phyloP scores from a whole-genome alignment of 208 protist genomes.

The Wallacemonas sp. region DNA sequence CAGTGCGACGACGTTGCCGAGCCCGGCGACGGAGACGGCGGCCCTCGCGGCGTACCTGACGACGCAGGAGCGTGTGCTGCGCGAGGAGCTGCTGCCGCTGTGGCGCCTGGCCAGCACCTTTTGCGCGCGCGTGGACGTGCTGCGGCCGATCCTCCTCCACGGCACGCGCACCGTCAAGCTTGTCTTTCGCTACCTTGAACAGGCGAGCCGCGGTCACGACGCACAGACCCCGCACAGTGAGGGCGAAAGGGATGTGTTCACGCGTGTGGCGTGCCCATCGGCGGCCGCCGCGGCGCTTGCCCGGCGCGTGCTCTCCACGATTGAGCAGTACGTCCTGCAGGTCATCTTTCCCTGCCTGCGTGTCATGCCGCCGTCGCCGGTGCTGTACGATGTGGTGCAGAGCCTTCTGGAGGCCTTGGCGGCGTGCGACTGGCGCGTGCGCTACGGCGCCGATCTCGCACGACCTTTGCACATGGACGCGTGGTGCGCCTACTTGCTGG shows the following conservation, averaged over 20 bases:
- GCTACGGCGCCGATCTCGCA: not conserved
- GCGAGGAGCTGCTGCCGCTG: constrained; percentile 7
- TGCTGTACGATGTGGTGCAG: constrained; percentile 66
- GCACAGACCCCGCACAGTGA: too few species aligned
- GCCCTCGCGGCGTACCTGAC: not conserved
- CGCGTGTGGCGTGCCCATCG: not conserved
- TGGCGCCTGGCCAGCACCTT: constrained; percentile 11
- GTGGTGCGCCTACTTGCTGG: not conserved
- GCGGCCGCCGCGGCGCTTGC: not conserved
- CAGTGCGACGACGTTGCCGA: too few species aligned
- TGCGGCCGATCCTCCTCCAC: not conserved
- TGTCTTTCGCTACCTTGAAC: not conserved
- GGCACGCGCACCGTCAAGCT: not conserved
- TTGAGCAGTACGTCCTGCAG: constrained; percentile 51
- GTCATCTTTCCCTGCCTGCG: constrained; percentile 77
- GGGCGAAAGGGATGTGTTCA: too few species aligned
- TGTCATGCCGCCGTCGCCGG: constrained; percentile 60
- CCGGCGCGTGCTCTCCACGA: constrained; percentile 32
- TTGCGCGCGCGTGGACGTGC: constrained; percentile 6
- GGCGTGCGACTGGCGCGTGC: constrained; percentile 1
- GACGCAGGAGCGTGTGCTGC: constrained; percentile 1
- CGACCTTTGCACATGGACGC: not conserved
- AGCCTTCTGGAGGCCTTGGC: constrained; percentile 25
- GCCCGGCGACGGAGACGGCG: too few species aligned
- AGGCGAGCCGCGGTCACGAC: too few species aligned